phyloP scores from a whole-genome alignment of 441 rosid species.

The Arabidopsis hybrid region DNA sequence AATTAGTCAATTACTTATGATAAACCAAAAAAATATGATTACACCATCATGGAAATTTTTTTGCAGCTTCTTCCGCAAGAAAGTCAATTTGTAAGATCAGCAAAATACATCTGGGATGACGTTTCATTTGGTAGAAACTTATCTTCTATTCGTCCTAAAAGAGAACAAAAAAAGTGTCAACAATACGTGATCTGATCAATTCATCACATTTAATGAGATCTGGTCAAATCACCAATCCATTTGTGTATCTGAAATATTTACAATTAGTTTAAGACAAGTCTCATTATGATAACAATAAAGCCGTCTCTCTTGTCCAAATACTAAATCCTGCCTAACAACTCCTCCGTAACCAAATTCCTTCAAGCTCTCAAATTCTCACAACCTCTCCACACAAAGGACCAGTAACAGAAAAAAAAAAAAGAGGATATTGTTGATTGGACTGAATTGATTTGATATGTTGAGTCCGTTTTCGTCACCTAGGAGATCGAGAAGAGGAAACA shows the following conservation, averaged over 20 bases:
- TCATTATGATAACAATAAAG: slow-evolving; percentile 30
- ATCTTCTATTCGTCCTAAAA: slow-evolving; percentile 19
- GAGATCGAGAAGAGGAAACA: slow-evolving; percentile 34
- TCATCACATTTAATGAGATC: slow-evolving; percentile 28
- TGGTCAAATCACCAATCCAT: slow-evolving; percentile 38
- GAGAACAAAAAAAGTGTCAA: neutral
- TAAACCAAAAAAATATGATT: neutral
- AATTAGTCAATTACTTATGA: slow-evolving; percentile 10
- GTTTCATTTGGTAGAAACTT: neutral
- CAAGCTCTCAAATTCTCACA: slow-evolving; percentile 22
- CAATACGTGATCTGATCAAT: slow-evolving; percentile 39
- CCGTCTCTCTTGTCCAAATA: slow-evolving; percentile 35
- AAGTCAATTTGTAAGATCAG: slow-evolving; percentile 35
- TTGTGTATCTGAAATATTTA: slow-evolving; percentile 26
- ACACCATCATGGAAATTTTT: neutral
- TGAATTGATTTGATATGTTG: slow-evolving; percentile 18
- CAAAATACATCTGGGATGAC: slow-evolving; percentile 36
- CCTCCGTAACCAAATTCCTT: slow-evolving; percentile 22
- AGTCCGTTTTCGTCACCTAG: slow-evolving; percentile 38
- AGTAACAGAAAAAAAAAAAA: neutral
- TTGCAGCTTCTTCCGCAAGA: slow-evolving; percentile 36
- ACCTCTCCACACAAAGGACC: neutral
- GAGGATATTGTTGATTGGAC: neutral
- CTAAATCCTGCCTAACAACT: neutral
- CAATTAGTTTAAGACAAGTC: slow-evolving; percentile 23